Conservation (phyloP, 805 yeast genomes). For the Wickerhamiella sergipiensis region DNA sequence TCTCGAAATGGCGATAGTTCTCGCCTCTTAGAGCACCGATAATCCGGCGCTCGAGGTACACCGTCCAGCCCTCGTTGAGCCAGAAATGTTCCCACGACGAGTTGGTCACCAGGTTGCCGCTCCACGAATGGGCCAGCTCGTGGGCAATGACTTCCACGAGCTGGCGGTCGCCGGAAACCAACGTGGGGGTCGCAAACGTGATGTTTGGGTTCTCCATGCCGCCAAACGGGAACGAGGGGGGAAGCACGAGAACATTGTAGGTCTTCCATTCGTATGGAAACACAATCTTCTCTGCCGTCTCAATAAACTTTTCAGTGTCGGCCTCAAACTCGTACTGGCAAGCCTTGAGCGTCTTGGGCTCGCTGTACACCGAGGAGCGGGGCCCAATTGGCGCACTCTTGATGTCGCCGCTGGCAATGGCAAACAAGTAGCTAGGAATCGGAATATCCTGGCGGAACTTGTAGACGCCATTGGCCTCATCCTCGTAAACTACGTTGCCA, state of each 20-base stretch:
- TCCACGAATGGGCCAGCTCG: constrained; percentile 87
- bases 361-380: constrained; percentile 69
- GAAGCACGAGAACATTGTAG: constrained; percentile 69
- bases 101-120: constrained; percentile 82
- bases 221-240: constrained; percentile 71
- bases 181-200: constrained; percentile 82
- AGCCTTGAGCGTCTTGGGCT: constrained; percentile 50
- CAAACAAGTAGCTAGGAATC: constrained; percentile 71
- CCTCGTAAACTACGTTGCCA: constrained; percentile 35
- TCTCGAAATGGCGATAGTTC: constrained; percentile 60
- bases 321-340: constrained; percentile 69
- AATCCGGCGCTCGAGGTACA: constrained; percentile 76
- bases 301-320: constrained; percentile 64
- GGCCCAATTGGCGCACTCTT: constrained; percentile 63
- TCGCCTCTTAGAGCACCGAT: constrained; percentile 70
- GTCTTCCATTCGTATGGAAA: constrained; percentile 76
- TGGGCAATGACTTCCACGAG: constrained; percentile 87
- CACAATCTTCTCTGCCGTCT: constrained; percentile 61
- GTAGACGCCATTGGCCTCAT: constrained; percentile 24
- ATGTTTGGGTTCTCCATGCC: constrained; percentile 93
- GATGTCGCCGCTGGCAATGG: constrained; percentile 76
- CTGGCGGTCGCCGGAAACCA: constrained; percentile 70
- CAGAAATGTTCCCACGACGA: constrained; percentile 89
- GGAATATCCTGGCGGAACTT: constrained; percentile 62
- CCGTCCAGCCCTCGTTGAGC: constrained; percentile 96